Conservation (phyloP, 2,329 filamentous ascomycete genomes). For the Fragosphaeria purpurea region DNA sequence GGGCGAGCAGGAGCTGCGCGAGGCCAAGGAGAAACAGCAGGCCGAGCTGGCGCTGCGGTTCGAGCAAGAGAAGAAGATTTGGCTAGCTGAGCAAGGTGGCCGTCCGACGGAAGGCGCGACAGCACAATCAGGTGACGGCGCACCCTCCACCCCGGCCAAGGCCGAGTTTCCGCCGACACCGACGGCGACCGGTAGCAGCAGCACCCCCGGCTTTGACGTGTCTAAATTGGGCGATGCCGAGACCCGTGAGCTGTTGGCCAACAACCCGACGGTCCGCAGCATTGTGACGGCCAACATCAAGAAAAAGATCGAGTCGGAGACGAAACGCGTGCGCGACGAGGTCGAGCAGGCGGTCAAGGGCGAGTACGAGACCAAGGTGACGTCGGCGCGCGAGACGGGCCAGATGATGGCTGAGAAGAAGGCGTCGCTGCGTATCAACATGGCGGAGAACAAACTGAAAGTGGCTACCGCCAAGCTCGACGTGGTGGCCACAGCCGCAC, state of each 20-base stretch:
- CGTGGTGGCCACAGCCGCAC: constrained; percentile 70
- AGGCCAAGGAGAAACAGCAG: constrained; percentile 42
- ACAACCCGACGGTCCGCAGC: constrained; percentile 46
- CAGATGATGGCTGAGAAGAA: constrained; percentile 68
- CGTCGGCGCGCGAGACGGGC: constrained; percentile 49
- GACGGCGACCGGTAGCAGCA: constrained; percentile 12
- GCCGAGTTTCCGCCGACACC: constrained; percentile 24
- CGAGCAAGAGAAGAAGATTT: constrained; percentile 54
- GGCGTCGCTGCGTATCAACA: constrained; percentile 63
- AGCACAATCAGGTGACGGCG: background rate
- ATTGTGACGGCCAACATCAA: constrained; percentile 55
- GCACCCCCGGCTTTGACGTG: constrained; percentile 25
- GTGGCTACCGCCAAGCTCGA: constrained; percentile 60
- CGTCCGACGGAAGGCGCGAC: constrained; percentile 10
- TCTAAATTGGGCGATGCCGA: constrained; percentile 43
- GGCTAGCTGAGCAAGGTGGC: constrained; percentile 40
- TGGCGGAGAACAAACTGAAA: constrained; percentile 61
- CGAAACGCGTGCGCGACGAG: constrained; percentile 49
- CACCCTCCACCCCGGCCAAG: constrained; percentile 5
- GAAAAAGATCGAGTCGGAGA: constrained; percentile 58
- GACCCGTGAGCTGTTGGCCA: constrained; percentile 46
- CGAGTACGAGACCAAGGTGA: constrained; percentile 44
- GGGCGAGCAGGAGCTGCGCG: constrained; percentile 39
- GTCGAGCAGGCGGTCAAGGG: constrained; percentile 34
- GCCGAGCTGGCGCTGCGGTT: constrained; percentile 37